Conservation (phyloP, 768 basidiomycete species). For the Suillus subluteus region DNA sequence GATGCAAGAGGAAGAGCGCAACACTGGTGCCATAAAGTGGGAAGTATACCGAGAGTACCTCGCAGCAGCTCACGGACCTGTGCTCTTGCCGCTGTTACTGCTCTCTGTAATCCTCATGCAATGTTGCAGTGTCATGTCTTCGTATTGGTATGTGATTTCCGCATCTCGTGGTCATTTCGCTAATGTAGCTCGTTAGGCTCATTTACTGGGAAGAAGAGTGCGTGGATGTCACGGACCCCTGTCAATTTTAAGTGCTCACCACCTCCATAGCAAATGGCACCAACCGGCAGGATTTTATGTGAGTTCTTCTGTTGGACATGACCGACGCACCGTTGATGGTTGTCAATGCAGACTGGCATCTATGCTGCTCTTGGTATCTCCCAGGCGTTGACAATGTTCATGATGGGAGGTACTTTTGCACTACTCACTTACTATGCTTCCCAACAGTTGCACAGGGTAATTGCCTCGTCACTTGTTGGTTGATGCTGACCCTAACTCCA, state of each 20-base stretch:
- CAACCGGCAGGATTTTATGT: constrained; percentile 73
- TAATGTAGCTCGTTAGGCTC: constrained; percentile 47
- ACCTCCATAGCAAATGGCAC: constrained; percentile 50
- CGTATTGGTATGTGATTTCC: constrained; percentile 60
- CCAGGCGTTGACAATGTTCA: constrained; percentile 69
- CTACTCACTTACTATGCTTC: constrained; percentile 81
- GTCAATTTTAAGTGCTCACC: not conserved
- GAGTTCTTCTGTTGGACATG: constrained; percentile 39
- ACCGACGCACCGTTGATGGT: not conserved
- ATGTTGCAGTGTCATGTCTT: constrained; percentile 68
- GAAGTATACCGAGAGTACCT: constrained; percentile 55
- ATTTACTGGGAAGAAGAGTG: constrained; percentile 67
- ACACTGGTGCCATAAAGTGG: constrained; percentile 57
- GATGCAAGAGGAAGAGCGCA: constrained; percentile 89
- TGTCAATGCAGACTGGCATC: constrained; percentile 65
- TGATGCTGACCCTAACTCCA: not conserved
- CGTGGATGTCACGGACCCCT: constrained; percentile 21
- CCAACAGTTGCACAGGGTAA: constrained; percentile 60
- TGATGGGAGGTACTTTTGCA: constrained; percentile 68
- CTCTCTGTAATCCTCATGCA: constrained; percentile 68
- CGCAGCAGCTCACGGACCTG: constrained; percentile 65
- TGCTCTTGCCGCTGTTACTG: constrained; percentile 69
- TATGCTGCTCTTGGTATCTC: constrained; percentile 75
- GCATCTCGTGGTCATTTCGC: not conserved
- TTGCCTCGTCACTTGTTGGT: constrained; percentile 15